A percentile compares a stretch with the other conserved stretches of the same genome.
Evolutionary conservation across 495 filamentous ascomycete species (phyloP).

Genomic region (Penicillium coprophilum): DNA sequence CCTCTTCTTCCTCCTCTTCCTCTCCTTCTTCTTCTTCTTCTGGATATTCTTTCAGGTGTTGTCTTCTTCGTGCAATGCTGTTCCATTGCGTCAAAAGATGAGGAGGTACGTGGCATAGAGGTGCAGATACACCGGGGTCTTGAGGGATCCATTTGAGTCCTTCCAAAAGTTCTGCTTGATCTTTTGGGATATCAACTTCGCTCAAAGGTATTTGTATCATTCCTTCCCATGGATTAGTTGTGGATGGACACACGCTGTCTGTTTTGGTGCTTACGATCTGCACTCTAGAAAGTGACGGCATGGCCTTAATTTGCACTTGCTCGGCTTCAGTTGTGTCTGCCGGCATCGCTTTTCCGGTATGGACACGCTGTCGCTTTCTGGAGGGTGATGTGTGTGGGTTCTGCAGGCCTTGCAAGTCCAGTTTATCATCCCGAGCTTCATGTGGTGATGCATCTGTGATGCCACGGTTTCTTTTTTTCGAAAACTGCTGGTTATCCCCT

Average conservation of each 20-base stretch:
- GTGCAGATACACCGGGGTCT: slow-evolving; percentile 19
- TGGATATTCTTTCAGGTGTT: background rate
- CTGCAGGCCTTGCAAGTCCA: background rate
- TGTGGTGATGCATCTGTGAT: slow-evolving; percentile 3
- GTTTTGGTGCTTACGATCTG: background rate
- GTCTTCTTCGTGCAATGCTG: slow-evolving; percentile 33
- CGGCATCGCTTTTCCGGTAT: background rate
- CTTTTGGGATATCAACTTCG: slow-evolving; percentile 56
- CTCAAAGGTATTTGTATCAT: slow-evolving; percentile 40
- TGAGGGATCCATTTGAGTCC: slow-evolving; percentile 46
- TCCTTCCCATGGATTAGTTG: slow-evolving; percentile 36
- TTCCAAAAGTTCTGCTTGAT: slow-evolving; percentile 61
- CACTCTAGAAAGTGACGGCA: background rate
- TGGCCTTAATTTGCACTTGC: background rate
- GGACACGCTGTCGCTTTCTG: slow-evolving; percentile 21
- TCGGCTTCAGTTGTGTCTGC: background rate
- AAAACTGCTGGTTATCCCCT: background rate
- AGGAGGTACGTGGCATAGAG: slow-evolving; percentile 39
- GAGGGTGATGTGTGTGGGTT: background rate
- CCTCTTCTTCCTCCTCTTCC: background rate
- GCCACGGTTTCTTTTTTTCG: slow-evolving; percentile 19
- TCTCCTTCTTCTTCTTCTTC: background rate
- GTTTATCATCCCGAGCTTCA: background rate
- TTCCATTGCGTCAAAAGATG: slow-evolving; percentile 39
- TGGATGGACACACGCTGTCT: background rate